Conservation (phyloP, 768 basidiomycete species). For the Ramaria sp. region DNA sequence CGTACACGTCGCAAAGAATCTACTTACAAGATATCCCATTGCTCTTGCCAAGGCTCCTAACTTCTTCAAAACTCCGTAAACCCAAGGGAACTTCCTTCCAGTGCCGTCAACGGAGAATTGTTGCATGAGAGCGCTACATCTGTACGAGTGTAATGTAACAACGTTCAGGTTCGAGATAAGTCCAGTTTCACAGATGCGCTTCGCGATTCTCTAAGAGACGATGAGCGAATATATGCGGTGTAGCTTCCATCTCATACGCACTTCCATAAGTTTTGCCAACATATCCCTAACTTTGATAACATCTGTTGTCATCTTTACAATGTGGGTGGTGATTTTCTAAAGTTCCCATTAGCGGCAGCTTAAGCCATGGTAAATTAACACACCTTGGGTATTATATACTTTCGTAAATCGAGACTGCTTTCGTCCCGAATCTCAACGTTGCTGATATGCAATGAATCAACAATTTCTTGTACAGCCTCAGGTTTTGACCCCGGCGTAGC, state of each 20-base stretch:
- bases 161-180: slow-evolving; percentile 45
- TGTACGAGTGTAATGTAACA: slow-evolving; percentile 55
- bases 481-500: slow-evolving; percentile 87
- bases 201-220: slow-evolving; percentile 22
- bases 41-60: slow-evolving; percentile 59
- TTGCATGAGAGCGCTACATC: slow-evolving; percentile 33
- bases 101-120: slow-evolving; percentile 22
- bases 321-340: slow-evolving; percentile 66
- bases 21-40: slow-evolving; percentile 76
- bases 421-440: slow-evolving; percentile 93
- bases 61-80: slow-evolving; percentile 37
- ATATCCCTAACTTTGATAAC: slow-evolving; percentile 56
- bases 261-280: slow-evolving; percentile 65
- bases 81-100: slow-evolving; percentile 32
- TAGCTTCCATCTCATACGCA: slow-evolving; percentile 23
- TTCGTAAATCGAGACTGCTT: slow-evolving; percentile 72
- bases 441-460: slow-evolving; percentile 92
- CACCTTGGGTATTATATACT: slow-evolving; percentile 85
- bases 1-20: neutral
- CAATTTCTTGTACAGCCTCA: slow-evolving; percentile 78
- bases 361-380: slow-evolving; percentile 11
- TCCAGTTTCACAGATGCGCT: slow-evolving; percentile 24
- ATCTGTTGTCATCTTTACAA: slow-evolving; percentile 62
- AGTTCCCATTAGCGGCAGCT: neutral
- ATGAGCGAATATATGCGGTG: slow-evolving; percentile 11